phyloP scores from a whole-genome alignment of 148 eudicot species.

The Chenopodium album region DNA sequence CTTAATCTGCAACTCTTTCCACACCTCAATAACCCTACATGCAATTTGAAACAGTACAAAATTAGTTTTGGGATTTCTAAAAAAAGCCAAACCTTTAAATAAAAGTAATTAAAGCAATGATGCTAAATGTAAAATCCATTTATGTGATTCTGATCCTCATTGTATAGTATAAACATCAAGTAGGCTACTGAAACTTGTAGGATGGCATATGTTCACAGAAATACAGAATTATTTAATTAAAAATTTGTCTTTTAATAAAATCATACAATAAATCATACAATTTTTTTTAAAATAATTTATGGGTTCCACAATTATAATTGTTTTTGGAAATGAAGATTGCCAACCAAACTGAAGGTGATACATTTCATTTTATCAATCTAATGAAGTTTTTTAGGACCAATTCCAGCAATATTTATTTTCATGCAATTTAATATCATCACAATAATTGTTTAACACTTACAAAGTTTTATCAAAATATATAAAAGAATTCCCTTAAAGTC shows the following conservation, averaged over 20 bases:
- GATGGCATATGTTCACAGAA: background rate
- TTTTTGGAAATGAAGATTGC: background rate
- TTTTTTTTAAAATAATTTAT: background rate
- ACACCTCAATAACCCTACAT: constrained; percentile 68
- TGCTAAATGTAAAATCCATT: background rate
- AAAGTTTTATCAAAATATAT: no score
- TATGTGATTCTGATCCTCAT: background rate
- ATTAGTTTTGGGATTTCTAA: background rate
- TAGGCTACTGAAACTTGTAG: background rate
- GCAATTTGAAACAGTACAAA: background rate
- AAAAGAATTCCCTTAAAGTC: no score
- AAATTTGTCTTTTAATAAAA: constrained; percentile 4
- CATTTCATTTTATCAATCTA: background rate
- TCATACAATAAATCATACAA: background rate
- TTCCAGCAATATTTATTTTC: background rate
- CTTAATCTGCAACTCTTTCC: constrained; percentile 92
- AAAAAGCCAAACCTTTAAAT: background rate
- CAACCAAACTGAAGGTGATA: constrained; percentile 12
- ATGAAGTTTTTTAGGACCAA: background rate
- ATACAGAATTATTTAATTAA: background rate
- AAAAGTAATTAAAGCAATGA: background rate
- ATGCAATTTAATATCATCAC: no score
- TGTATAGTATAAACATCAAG: background rate
- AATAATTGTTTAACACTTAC: no score
- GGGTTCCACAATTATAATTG: constrained; percentile 10